Conservation (phyloP, 768 basidiomycete genomes). For the Gloeophyllum trabeum region DNA sequence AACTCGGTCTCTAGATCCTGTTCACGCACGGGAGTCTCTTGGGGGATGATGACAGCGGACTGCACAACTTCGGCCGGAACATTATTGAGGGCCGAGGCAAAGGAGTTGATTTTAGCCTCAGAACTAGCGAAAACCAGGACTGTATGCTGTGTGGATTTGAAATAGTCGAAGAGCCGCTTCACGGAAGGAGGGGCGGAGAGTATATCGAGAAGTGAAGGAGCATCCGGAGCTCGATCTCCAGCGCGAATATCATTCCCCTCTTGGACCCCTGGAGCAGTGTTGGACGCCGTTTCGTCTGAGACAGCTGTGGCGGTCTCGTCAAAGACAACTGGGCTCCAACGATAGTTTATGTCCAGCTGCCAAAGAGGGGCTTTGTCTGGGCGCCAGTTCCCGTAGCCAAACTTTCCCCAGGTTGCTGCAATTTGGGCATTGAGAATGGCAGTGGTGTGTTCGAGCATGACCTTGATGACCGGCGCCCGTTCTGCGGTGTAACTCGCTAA, state of each 20-base stretch:
- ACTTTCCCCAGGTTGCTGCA: neutral
- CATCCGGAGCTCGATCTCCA: constrained; percentile 36
- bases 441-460: constrained; percentile 11
- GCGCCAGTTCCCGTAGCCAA: neutral
- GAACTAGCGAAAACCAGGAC: constrained; percentile 17
- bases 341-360: constrained; percentile 43
- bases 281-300: constrained; percentile 11
- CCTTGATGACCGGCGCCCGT: constrained; percentile 17
- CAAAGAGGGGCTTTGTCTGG: constrained; percentile 14
- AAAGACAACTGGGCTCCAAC: constrained; percentile 35
- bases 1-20: neutral
- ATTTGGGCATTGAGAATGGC: neutral
- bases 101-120: neutral
- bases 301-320: constrained; percentile 20
- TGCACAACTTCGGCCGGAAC: neutral
- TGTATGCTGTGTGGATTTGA: constrained; percentile 16
- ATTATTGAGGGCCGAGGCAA: neutral
- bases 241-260: constrained; percentile 17
- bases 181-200: neutral
- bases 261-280: constrained; percentile 3
- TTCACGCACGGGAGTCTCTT: too few relatives aligned
- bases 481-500: constrained; percentile 17
- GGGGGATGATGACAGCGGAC: neutral
- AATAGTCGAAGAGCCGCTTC: constrained; percentile 18
- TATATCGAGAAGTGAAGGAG: constrained; percentile 16